Base-by-base conservation (phyloP, 2,329 filamentous ascomycete species). In the Monosporascus ibericus region DNA sequence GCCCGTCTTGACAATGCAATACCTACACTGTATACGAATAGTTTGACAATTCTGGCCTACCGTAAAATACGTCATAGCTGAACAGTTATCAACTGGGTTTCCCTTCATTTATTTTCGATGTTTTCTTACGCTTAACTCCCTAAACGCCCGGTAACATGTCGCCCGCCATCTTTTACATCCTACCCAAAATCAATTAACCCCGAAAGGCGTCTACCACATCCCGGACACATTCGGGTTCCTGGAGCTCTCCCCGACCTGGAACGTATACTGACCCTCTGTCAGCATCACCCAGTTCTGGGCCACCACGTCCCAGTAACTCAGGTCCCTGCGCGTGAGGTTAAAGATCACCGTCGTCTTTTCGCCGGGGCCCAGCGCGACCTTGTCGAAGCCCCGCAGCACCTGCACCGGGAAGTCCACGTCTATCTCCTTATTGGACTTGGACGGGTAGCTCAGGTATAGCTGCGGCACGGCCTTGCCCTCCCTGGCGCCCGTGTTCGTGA, bases 331-430 rank as follows among this genome's bases (percentile, higher is more conserved):
- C 6, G 79, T 87, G 52, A 90, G 60, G 1, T 72, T 70, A 60
- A 90, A 75, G 20, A 75, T 73, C 0, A 90, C 77, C 0, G 69
- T 75, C 52, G 69, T 68, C 3, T 68, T 76, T 63, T 82, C 73
- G 0, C 81, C 82, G 0, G 77, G 73, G 4, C 75, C 70, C 17
- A 90, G 68, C 25, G 71, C 66, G 2, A 88, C 72, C 72, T 91
- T 90, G 56, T 86, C 84, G 63, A 91, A 91, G 30, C 86, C 86
- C 15, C 88, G 79, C 20, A 91, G 74, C n/a, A 85, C 82, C 52
- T 78, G 77, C 2, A 83, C 68, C 0, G 87, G 87, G 49, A 89
- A 90, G 27, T 90, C 85, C 39, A 76, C 69, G 15, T 30, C 51
- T 52, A 17, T 58, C 59, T 44, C 52, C 34, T 2, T 57, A 5